Conservation (phyloP, 768 basidiomycete genomes). For the Amanita subjunquillea region DNA sequence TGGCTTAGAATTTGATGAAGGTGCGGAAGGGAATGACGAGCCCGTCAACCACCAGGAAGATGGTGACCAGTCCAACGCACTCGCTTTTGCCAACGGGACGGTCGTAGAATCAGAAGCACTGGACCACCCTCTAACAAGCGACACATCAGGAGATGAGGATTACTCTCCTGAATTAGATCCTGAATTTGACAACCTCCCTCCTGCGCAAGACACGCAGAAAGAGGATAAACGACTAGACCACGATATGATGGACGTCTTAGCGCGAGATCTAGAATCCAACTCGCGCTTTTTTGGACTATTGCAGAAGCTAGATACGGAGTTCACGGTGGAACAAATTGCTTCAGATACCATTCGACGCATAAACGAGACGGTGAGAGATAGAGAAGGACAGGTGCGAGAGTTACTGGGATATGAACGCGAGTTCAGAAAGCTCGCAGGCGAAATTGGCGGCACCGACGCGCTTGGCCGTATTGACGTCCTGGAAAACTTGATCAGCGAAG, state of each 20-base stretch:
- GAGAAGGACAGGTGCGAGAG: conserved; percentile 76
- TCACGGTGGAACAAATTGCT: conserved; percentile 57
- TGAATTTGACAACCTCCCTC: conserved; percentile 27
- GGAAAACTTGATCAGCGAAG: conserved; percentile 32
- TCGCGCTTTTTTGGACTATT: conserved; percentile 69
- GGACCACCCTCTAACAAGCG: conserved; percentile 19
- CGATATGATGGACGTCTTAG: conserved; percentile 66
- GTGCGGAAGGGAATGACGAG: conserved; percentile 72
- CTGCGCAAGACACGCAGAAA: conserved; percentile 17
- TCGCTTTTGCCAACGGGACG: conserved; percentile 37
- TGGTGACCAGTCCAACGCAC: conserved; percentile 16
- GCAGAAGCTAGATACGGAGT: conserved; percentile 51
- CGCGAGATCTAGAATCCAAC: conserved; percentile 66
- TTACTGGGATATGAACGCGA: conserved; percentile 72
- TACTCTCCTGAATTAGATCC: conserved; percentile 30
- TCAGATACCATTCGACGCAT: conserved; percentile 69
- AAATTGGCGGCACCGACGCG: conserved; percentile 68
- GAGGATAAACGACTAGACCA: conserved; percentile 25
- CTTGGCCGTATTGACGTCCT: conserved; percentile 62
- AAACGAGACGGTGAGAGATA: conserved; percentile 64
- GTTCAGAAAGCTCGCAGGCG: conserved; percentile 65
- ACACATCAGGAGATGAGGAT: conserved; percentile 18
- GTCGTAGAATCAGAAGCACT: conserved; percentile 11
- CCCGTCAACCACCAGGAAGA: conserved; percentile 15
- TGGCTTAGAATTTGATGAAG: conserved; percentile 83